These are phyloP conservation scores for Backusella luteola DNA, from an alignment of 192 early-diverging fungal genomes.

Conservation along the genomic window DNA sequence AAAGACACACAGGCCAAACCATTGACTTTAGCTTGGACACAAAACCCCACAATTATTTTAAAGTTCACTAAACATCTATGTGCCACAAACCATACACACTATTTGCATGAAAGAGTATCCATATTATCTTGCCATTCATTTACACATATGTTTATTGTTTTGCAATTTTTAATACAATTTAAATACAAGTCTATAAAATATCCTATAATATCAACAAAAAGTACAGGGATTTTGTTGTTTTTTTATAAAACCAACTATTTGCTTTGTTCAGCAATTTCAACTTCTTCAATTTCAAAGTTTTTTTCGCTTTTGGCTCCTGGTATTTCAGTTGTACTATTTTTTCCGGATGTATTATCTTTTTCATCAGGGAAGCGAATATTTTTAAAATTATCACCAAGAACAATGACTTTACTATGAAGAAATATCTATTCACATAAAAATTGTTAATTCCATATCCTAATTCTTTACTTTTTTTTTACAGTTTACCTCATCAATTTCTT, in stretches of 20 bases:
- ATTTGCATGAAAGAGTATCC: background rate
- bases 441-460: background rate
- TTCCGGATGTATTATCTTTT: background rate
- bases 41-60: background rate
- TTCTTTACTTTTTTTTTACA: background rate
- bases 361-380: background rate
- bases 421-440: background rate
- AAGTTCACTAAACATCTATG: background rate
- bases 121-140: background rate
- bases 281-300: background rate
- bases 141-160: background rate
- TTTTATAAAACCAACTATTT: background rate
- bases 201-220: background rate
- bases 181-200: background rate
- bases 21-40: background rate
- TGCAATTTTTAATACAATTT: background rate
- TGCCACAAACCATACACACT: background rate
- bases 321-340: background rate
- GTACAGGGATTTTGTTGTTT: background rate
- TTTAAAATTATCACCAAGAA: background rate
- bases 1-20: background rate
- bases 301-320: background rate
- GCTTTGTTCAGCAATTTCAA: background rate
- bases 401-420: background rate
- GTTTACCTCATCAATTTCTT: slow-evolving; percentile 7